Conservation (phyloP, 495 filamentous ascomycete genomes). For the Annulohypoxylon bovei region DNA sequence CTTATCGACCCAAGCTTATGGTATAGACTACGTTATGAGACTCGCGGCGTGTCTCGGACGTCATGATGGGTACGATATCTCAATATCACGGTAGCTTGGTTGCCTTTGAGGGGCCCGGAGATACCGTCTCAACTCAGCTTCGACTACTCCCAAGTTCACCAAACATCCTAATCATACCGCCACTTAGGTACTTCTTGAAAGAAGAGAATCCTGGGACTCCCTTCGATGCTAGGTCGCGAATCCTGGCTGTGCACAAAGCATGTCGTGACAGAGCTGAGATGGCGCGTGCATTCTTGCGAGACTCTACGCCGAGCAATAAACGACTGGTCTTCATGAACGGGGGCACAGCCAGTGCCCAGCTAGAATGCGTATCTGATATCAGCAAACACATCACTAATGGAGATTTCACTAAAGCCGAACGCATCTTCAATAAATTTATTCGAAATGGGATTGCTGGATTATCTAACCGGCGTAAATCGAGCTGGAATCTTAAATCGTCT, state of each 20-base stretch:
- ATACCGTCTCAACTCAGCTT: slow-evolving; percentile 61
- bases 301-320: slow-evolving; percentile 51
- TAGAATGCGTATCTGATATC: slow-evolving; percentile 56
- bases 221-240: slow-evolving; percentile 52
- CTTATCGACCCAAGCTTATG: background rate
- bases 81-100: slow-evolving; percentile 57
- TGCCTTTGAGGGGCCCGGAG: slow-evolving; percentile 60
- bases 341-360: slow-evolving; percentile 57
- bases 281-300: slow-evolving; percentile 56
- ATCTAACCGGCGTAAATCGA: slow-evolving; percentile 16
- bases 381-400: slow-evolving; percentile 53
- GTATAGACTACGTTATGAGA: slow-evolving; percentile 4
- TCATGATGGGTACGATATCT: slow-evolving; percentile 23
- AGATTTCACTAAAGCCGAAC: slow-evolving; percentile 54
- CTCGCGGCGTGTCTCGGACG: background rate
- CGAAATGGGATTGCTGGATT: slow-evolving; percentile 54
- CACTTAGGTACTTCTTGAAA: slow-evolving; percentile 50
- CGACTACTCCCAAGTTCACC: slow-evolving; percentile 60
- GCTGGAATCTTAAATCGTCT: background rate
- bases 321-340: slow-evolving; percentile 63
- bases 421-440: slow-evolving; percentile 54
- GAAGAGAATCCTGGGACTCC: slow-evolving; percentile 26
- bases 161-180: slow-evolving; percentile 60
- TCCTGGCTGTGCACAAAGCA: slow-evolving; percentile 55
- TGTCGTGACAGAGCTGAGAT: slow-evolving; percentile 51